Conservation (phyloP, 2,329 filamentous ascomycete species). For the Neoarthrinium moseri region DNA sequence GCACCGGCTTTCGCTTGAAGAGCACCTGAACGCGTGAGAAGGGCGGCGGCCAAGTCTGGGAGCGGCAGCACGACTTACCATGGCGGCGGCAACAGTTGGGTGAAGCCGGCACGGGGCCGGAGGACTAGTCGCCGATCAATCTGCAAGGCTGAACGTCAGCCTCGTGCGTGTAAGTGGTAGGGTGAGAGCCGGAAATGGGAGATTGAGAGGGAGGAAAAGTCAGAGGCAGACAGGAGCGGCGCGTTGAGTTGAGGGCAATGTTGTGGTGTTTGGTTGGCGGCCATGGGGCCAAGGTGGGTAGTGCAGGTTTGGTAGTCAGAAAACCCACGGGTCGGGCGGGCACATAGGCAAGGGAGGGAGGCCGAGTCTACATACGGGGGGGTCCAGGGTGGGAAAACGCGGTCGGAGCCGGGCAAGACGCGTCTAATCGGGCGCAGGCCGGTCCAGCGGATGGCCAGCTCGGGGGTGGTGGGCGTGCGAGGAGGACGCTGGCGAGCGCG, state of each 20-base stretch:
- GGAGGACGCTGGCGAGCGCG: constrained; percentile 1
- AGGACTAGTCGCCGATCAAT: constrained; percentile 26
- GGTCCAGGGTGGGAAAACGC: constrained; percentile 4
- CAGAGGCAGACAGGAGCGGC: no score
- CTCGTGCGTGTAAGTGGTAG: constrained; percentile 25
- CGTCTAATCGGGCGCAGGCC: constrained; percentile 7
- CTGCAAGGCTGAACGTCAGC: constrained; percentile 41
- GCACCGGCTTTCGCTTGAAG: constrained; percentile 93
- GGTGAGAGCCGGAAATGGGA: neutral
- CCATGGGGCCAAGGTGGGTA: constrained; percentile 13
- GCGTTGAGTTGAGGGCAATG: constrained; percentile 18
- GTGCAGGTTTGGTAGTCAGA: constrained; percentile 10
- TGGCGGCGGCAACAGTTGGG: constrained; percentile 18
- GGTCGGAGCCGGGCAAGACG: constrained; percentile 6
- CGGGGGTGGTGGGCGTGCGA: constrained; percentile 9
- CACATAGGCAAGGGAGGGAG: neutral
- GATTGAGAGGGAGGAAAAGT: neutral
- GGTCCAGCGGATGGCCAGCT: constrained; percentile 7
- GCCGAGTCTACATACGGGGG: neutral
- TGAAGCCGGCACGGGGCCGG: constrained; percentile 4
- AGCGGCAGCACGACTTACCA: constrained; percentile 29
- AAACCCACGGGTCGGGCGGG: constrained; percentile 3
- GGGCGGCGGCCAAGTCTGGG: constrained; percentile 13
- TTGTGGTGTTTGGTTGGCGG: constrained; percentile 18
- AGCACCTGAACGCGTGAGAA: constrained; percentile 64